Percentiles rank a stretch among this genome's conserved stretches.
Conservation (phyloP, 805 yeast genomes). For the Teunomyces lycoperdinae region DNA sequence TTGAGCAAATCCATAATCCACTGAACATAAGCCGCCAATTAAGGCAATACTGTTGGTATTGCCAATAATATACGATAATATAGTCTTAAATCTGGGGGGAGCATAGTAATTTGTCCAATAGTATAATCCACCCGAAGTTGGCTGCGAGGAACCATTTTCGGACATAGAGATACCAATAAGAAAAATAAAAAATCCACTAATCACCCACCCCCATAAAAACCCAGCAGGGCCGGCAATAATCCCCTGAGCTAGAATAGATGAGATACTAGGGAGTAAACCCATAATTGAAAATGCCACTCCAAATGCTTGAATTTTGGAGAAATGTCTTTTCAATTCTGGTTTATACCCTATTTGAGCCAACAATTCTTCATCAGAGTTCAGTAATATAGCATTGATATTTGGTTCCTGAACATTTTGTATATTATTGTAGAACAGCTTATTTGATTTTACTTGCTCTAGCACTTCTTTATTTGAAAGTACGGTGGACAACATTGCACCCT, state of each 20-base stretch:
- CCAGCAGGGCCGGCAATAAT: slow-evolving; percentile 63
- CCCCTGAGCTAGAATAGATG: slow-evolving; percentile 53
- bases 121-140: slow-evolving; percentile 75
- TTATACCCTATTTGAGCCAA: slow-evolving; percentile 64
- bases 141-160: slow-evolving; percentile 64
- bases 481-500: not conserved
- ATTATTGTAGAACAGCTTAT: slow-evolving; percentile 24
- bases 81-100: slow-evolving; percentile 49
- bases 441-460: slow-evolving; percentile 22
- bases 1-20: slow-evolving; percentile 65
- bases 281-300: slow-evolving; percentile 72
- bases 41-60: slow-evolving; percentile 66
- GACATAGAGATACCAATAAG: slow-evolving; percentile 64
- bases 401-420: slow-evolving; percentile 29
- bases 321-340: slow-evolving; percentile 62
- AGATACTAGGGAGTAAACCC: slow-evolving; percentile 66
- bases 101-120: slow-evolving; percentile 69
- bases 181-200: slow-evolving; percentile 55
- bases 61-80: slow-evolving; percentile 62
- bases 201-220: slow-evolving; percentile 72
- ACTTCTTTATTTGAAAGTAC: slow-evolving; percentile 19
- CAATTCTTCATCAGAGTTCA: slow-evolving; percentile 25
- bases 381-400: slow-evolving; percentile 18
- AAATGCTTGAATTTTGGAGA: slow-evolving; percentile 60
- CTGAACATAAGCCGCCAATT: slow-evolving; percentile 63